Percentiles rank a stretch among this genome's conserved stretches.
phyloP scores from a whole-genome alignment of 2,329 filamentous ascomycete genomes.

The Cladophialophora exuberans region DNA sequence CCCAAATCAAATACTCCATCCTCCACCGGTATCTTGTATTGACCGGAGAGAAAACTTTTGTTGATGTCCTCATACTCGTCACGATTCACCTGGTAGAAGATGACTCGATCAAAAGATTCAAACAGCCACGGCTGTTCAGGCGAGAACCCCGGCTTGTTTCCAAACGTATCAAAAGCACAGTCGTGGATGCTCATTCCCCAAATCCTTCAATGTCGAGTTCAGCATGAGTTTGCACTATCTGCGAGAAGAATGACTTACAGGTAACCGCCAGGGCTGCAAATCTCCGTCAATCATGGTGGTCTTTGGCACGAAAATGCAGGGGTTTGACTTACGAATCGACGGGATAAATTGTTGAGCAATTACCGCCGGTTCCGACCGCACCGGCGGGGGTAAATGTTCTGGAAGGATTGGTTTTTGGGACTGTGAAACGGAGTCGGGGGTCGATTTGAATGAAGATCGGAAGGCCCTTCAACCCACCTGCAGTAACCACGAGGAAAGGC shows the following conservation, averaged over 20 bases:
- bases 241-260: slow-evolving; percentile 55
- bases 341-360: slow-evolving; percentile 57
- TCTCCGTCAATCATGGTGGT: too few species aligned
- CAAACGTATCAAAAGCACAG: slow-evolving; percentile 57
- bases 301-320: too few species aligned
- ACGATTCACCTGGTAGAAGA: slow-evolving; percentile 56
- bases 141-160: slow-evolving; percentile 53
- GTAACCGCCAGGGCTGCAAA: slow-evolving; percentile 61
- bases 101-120: slow-evolving; percentile 59
- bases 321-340: too few species aligned
- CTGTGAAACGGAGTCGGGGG: slow-evolving; percentile 40
- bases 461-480: not conserved
- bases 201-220: too few species aligned
- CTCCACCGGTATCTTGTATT: slow-evolving; percentile 56
- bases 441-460: not conserved
- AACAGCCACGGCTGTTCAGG: slow-evolving; percentile 56
- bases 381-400: slow-evolving; percentile 60
- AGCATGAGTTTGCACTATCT: too few species aligned
- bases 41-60: slow-evolving; percentile 52
- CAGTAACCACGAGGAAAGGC: not conserved
- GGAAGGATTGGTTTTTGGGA: slow-evolving; percentile 59
- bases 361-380: slow-evolving; percentile 57
- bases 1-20: slow-evolving; percentile 51
- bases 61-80: slow-evolving; percentile 51
- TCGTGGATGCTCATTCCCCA: too few species aligned